Percentiles rank a stretch among this genome's conserved stretches.
Conservation (phyloP, 169 alveolate species). For the Babesia ovata region DNA sequence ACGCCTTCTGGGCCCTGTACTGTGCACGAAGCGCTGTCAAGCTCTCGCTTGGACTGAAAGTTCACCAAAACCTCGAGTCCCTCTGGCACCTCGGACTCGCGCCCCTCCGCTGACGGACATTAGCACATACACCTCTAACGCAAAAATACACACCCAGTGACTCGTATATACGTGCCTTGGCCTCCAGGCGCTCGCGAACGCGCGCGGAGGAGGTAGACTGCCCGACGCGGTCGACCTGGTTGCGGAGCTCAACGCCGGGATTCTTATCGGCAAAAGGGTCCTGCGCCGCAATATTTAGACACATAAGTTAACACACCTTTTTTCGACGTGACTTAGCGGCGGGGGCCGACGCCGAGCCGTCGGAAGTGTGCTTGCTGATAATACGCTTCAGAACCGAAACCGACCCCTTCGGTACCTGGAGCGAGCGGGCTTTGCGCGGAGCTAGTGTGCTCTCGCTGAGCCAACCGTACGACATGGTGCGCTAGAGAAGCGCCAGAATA, state of each 20-base stretch:
- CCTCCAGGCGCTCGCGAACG: conserved; percentile 45
- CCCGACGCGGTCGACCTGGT: conserved; percentile 53
- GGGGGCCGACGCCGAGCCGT: background rate
- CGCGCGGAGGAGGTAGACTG: conserved; percentile 14
- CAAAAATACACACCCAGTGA: conserved; percentile 19
- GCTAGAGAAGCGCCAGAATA: background rate
- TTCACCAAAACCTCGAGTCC: conserved; percentile 47
- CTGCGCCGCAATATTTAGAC: background rate
- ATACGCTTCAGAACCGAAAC: conserved; percentile 27
- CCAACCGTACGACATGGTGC: conserved; percentile 69
- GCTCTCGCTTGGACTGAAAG: conserved; percentile 42
- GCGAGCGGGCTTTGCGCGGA: conserved; percentile 48
- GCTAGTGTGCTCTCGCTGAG: conserved; percentile 70
- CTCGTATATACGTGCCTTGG: conserved; percentile 52
- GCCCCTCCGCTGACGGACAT: conserved; percentile 26
- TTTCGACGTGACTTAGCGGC: background rate
- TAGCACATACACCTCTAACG: background rate
- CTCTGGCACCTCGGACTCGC: conserved; percentile 30
- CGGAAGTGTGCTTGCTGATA: conserved; percentile 43
- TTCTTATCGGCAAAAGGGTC: conserved; percentile 50
- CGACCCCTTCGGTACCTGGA: conserved; percentile 63
- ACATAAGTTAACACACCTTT: background rate
- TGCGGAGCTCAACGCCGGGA: conserved; percentile 71
- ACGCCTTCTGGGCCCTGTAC: background rate
- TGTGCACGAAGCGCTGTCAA: conserved; percentile 37